These are phyloP conservation scores for Trichoderma lentiforme DNA, from an alignment of 2,329 filamentous ascomycete species.

Conservation along the genomic window DNA sequence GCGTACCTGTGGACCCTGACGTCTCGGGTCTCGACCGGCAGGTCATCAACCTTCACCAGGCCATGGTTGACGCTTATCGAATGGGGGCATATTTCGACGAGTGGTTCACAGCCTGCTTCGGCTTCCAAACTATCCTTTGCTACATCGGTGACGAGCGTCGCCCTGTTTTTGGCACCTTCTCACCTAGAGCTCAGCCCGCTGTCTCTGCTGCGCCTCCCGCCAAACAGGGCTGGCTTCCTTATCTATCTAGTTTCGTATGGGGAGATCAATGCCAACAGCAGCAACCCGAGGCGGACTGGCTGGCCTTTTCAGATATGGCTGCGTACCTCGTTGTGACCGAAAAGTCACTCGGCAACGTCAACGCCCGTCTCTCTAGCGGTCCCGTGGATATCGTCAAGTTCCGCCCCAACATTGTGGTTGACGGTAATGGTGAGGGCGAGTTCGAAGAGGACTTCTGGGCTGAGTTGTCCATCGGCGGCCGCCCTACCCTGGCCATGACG, in stretches of 20 bases:
- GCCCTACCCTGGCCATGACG: conserved; percentile 53
- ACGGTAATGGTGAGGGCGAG: conserved; percentile 49
- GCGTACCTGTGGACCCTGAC: conserved; percentile 56
- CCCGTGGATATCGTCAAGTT: conserved; percentile 65
- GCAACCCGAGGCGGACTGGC: conserved; percentile 41
- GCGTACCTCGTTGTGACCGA: conserved; percentile 71
- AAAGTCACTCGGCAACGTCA: conserved; percentile 66
- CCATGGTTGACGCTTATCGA: conserved; percentile 55
- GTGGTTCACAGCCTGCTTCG: conserved; percentile 68
- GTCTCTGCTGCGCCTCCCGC: conserved; percentile 9
- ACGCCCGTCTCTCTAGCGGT: conserved; percentile 48
- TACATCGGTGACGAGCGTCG: conserved; percentile 63
- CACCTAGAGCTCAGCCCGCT: conserved; percentile 34
- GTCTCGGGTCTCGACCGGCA: conserved; percentile 44
- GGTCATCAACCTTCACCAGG: conserved; percentile 57
- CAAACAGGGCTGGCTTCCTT: conserved; percentile 35
- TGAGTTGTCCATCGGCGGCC: conserved; percentile 47
- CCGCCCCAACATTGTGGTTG: conserved; percentile 69
- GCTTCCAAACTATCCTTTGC: conserved; percentile 57
- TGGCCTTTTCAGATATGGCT: conserved; percentile 72
- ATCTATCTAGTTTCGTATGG: conserved; percentile 33
- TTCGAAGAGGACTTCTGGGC: conserved; percentile 75
- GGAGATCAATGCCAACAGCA: conserved; percentile 1
- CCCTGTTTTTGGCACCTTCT: conserved; percentile 57
- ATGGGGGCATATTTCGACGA: conserved; percentile 59